Conservation (phyloP, 768 basidiomycete species). For the Tephrocybe sp. region DNA sequence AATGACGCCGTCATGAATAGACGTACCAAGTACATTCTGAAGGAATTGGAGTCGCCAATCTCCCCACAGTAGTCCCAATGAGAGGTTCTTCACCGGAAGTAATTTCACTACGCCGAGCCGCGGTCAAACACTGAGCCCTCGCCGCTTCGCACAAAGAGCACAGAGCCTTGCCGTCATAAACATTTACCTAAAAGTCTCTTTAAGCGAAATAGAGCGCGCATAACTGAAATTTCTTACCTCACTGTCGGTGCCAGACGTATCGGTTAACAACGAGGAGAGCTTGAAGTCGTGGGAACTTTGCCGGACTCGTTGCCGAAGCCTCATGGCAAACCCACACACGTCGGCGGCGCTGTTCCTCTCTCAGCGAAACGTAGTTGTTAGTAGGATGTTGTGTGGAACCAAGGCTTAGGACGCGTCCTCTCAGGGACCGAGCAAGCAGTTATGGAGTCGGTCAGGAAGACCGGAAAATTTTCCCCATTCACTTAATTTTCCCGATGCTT, state of each 20-base stretch:
- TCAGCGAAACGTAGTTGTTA: too few relatives aligned
- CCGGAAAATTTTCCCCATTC: background rate
- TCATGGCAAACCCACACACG: background rate
- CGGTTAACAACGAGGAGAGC: background rate
- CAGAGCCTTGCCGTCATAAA: slow-evolving; percentile 8
- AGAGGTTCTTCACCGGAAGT: background rate
- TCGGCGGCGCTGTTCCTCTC: too few relatives aligned
- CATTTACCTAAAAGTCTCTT: slow-evolving; percentile 5
- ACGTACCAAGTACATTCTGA: slow-evolving; percentile 19
- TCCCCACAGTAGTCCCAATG: background rate
- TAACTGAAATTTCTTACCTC: background rate
- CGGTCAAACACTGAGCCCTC: slow-evolving; percentile 8
- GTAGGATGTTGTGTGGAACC: too few relatives aligned
- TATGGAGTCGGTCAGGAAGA: too few relatives aligned
- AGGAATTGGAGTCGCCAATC: background rate
- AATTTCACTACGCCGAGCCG: slow-evolving; percentile 1
- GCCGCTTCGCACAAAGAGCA: slow-evolving; percentile 5
- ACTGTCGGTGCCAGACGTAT: background rate
- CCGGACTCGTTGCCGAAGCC: background rate
- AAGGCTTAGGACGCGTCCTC: too few relatives aligned
- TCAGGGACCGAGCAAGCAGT: too few relatives aligned
- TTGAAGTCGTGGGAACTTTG: slow-evolving; percentile 1
- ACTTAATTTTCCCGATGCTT: slow-evolving; percentile 1
- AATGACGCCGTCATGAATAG: background rate
- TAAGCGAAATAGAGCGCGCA: background rate